Conservation (phyloP, 73 alveolate species). For the Paramecium tetraurelia region DNA sequence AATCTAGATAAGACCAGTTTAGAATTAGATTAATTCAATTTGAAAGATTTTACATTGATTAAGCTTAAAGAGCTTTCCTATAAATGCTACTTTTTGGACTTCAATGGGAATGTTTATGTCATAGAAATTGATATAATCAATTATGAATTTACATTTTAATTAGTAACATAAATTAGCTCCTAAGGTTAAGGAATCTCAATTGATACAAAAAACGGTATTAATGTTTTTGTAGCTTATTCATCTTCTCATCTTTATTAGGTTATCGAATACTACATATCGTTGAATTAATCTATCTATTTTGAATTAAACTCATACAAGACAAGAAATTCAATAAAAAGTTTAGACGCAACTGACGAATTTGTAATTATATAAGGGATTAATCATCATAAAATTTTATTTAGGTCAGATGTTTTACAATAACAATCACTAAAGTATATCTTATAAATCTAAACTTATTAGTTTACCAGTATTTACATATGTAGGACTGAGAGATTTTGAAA, state of each 20-base stretch:
- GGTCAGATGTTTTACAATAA: neutral
- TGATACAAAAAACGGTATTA: neutral
- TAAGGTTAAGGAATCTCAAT: neutral
- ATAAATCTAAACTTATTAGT: neutral
- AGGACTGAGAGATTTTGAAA: constrained; percentile 27
- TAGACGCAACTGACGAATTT: constrained; percentile 47
- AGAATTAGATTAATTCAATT: neutral
- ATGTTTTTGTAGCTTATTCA: constrained; percentile 8
- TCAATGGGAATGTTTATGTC: neutral
- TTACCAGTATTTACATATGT: neutral
- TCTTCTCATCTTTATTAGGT: neutral
- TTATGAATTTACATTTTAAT: neutral
- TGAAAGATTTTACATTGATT: neutral
- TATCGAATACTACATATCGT: neutral
- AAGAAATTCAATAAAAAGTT: neutral
- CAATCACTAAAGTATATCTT: neutral
- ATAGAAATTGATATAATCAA: neutral
- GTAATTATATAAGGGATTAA: constrained; percentile 28
- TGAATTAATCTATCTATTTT: neutral
- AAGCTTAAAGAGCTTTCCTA: neutral
- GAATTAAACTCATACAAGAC: neutral
- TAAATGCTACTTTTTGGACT: neutral
- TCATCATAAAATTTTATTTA: neutral
- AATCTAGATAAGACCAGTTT: neutral
- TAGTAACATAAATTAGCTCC: neutral